Base-by-base conservation (phyloP, 139 green algal genomes). In the Mesotaenium endlicherianum region DNA sequence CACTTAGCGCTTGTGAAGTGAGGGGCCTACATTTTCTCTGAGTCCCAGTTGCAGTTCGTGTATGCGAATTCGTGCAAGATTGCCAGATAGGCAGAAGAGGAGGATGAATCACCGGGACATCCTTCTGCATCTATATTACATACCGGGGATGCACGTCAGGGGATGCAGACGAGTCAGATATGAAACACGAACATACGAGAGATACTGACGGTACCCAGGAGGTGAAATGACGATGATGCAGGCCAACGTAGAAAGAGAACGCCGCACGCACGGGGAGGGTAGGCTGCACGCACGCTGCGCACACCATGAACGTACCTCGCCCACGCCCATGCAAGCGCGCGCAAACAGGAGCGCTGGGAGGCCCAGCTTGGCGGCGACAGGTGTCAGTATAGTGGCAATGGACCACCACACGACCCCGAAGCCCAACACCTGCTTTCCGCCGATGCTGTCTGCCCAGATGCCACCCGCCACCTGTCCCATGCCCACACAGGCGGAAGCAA, bases 361-460 rank as follows among this genome's bases (percentile, higher is more conserved):
- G 43, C 94, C 94, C 59, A 91, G 42, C 11, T 85, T 41, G 1
- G 96, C 96, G 20, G 96, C 96, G 0, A 94, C n/a, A 6, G 96
- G 96, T 0, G 96, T 98, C 41, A 96, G 76, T 0, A 93, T 86
- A 0, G 96, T 99, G 31, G 95, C 96, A 1, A 97, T 44, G 64
- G 67, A 95, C 94, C 95, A 98, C 95, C 96, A 97, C 40, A 97
- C 64, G 3, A 99, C 96, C n/a, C 96, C 95, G 53, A 97, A 91
- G 2, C 93, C 94, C 14, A 99, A 90, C 58, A 99, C 94, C 5
- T 90, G 17, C 90, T 98, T 98, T 75, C 96, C 96, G 20, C 96
- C 96, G 82, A 94, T 94, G 43, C 86, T 89, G 89, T 98, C 95
- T 0, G 96, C 95, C 92, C 93, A 95, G 39, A 98, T 92, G 11